Percentiles rank a stretch among this genome's conserved stretches.
Conservation (phyloP, 129 eudicot genomes). For the Pittosporum tobira region DNA sequence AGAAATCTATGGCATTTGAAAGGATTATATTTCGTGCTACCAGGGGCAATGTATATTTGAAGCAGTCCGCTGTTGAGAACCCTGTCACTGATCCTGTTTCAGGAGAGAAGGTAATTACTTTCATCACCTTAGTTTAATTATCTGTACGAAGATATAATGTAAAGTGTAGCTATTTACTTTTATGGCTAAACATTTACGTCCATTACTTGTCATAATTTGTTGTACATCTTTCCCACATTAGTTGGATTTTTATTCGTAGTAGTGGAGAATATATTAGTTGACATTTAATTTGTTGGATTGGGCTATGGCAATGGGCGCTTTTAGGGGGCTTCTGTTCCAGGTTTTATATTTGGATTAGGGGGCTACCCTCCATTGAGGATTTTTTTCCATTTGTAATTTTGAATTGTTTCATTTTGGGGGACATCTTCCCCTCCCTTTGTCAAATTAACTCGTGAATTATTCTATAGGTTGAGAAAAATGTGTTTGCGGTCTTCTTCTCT, state of each 20-base stretch:
- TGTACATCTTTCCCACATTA: neutral
- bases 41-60: constrained; percentile 89
- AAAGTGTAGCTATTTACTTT: neutral
- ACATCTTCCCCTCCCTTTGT: neutral
- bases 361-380: neutral
- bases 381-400: neutral
- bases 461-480: constrained; percentile 83
- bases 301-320: neutral
- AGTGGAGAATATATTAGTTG: neutral
- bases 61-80: constrained; percentile 68
- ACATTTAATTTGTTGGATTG: neutral
- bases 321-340: neutral
- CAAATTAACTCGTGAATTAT: constrained; percentile 7
- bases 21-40: constrained; percentile 97
- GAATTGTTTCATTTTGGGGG: neutral
- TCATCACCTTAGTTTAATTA: neutral
- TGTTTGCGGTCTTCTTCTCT: constrained; percentile 81
- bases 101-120: constrained; percentile 72
- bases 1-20: constrained; percentile 87
- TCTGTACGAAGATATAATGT: neutral
- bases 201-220: neutral
- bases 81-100: constrained; percentile 86
- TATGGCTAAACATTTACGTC: neutral
- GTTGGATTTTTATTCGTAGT: neutral
- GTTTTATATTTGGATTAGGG: neutral